Percentiles rank a stretch among this genome's conserved stretches.
These are phyloP conservation scores for Kondoa malvinella DNA, from an alignment of 768 basidiomycete genomes.

Conservation along the genomic window DNA sequence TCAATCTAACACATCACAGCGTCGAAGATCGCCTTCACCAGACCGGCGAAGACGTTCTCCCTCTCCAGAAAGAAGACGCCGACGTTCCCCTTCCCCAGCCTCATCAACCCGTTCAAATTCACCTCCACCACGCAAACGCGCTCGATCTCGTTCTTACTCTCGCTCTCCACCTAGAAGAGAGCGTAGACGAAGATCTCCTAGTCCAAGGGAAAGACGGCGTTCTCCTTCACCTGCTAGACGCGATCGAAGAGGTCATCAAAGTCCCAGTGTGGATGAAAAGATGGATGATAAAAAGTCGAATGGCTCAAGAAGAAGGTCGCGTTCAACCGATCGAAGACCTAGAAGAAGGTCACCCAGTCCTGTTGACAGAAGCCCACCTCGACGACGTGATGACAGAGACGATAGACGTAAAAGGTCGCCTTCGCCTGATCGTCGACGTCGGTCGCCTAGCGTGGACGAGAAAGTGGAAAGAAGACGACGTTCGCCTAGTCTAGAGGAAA, in stretches of 20 bases:
- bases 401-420: slow-evolving; percentile 56
- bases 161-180: slow-evolving; percentile 9
- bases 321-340: background rate
- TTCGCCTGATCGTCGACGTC: slow-evolving; percentile 32
- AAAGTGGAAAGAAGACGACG: background rate
- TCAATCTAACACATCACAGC: background rate
- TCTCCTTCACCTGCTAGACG: background rate
- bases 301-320: background rate
- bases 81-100: background rate
- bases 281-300: background rate
- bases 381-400: too few relatives aligned
- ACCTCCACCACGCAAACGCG: background rate
- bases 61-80: background rate
- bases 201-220: background rate
- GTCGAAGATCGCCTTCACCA: background rate
- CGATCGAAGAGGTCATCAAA: background rate
- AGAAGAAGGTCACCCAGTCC: background rate
- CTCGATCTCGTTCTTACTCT: slow-evolving; percentile 11
- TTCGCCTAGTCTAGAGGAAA: background rate
- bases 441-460: background rate
- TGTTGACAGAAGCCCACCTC: too few relatives aligned
- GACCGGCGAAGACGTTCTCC: slow-evolving; percentile 8
- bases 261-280: background rate
- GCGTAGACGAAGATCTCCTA: background rate
- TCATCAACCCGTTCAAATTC: background rate